Base-by-base conservation (phyloP, 306 rosid genomes). In the Rosa chinensis region DNA sequence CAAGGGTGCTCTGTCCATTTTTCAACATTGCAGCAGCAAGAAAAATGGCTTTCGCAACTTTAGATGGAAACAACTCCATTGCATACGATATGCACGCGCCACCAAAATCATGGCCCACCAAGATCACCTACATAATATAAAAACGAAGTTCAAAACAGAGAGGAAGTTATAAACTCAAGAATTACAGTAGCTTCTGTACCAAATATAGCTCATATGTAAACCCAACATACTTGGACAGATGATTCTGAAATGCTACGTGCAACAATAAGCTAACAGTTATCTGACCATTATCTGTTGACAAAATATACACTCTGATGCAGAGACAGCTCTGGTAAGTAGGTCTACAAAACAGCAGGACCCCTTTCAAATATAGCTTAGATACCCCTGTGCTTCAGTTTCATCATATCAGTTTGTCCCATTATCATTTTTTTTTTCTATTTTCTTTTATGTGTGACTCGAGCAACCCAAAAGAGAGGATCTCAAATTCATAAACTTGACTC, bases 81-180 rank as follows among this genome's bases (percentile, higher is more conserved):
- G 94, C 93, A 87, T 89, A 86, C 5, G 98, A 89, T 80, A 93
- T 88, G 78, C 99, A 91, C 25, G 96, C 88, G 71, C 99, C 99
- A 53, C 99, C 99, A 71, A 96, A 90, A 89, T 96, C 99, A 86
- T 96, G 99, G 52, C 99, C 99, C 80, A 87, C 98, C 89, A 96
- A 81, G 80, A 96, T 91, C 73, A 96, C 99, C 99, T 96, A 83
- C 80, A 71, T 44, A 69, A 77, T 39, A 80, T 45, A 61, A 77
- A 40, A 40, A 21, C 35, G 6, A 82, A 10, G 40, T 63, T 4
- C 3, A 70, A 35, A 73, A 61, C 14, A 83, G 39, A 77, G 72
- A 69, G 73, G 42, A 72, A 72, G 78, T 66, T 55, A 75, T 67
- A 70, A 40, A 73, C 10, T 0, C 49, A 32, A 58, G 48, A 44